Percentiles rank a stretch among this genome's conserved stretches.
These are phyloP conservation scores for Mollisia scopiformis DNA, from an alignment of 2,329 filamentous ascomycete genomes.

Conservation along the genomic window DNA sequence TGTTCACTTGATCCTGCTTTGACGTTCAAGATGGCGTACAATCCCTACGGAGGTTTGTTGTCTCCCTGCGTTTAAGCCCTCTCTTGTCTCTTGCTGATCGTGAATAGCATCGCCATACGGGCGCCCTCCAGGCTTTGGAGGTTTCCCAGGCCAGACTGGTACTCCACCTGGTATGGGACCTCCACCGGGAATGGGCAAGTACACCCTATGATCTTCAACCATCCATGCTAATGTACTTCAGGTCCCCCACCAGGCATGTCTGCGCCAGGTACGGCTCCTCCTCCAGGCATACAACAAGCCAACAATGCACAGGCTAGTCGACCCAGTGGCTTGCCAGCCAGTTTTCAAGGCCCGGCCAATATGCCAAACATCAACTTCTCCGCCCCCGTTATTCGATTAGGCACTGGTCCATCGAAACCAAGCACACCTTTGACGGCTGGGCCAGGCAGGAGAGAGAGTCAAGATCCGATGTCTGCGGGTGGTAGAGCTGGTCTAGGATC, in stretches of 20 bases:
- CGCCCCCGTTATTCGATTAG: slow-evolving; percentile 92
- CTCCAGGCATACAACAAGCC: slow-evolving; percentile 77
- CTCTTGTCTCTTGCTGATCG: slow-evolving; percentile 16
- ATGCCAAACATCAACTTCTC: slow-evolving; percentile 99
- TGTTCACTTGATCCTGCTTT: background rate
- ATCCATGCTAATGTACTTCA: slow-evolving; percentile 38
- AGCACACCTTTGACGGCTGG: slow-evolving; percentile 40
- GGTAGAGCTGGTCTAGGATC: slow-evolving; percentile 41
- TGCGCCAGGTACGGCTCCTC: slow-evolving; percentile 78
- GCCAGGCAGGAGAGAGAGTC: slow-evolving; percentile 50
- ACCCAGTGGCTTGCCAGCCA: slow-evolving; percentile 77
- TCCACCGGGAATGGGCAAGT: slow-evolving; percentile 81
- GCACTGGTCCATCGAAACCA: slow-evolving; percentile 73
- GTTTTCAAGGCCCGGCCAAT: slow-evolving; percentile 86
- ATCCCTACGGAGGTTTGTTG: slow-evolving; percentile 39
- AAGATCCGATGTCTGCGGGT: slow-evolving; percentile 40
- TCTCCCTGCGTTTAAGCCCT: background rate
- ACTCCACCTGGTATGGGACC: slow-evolving; percentile 71
- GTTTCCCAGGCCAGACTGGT: slow-evolving; percentile 63
- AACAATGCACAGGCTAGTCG: slow-evolving; percentile 76
- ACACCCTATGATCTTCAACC: slow-evolving; percentile 5
- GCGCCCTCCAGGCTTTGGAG: slow-evolving; percentile 72
- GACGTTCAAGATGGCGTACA: slow-evolving; percentile 36
- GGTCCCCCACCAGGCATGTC: slow-evolving; percentile 81
- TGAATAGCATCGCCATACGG: slow-evolving; percentile 58